Percentiles rank a stretch among this genome's conserved stretches.
phyloP scores from a whole-genome alignment of 225 moss, liverwort and hornwort genomes.

The Sphagnum tenellum region DNA sequence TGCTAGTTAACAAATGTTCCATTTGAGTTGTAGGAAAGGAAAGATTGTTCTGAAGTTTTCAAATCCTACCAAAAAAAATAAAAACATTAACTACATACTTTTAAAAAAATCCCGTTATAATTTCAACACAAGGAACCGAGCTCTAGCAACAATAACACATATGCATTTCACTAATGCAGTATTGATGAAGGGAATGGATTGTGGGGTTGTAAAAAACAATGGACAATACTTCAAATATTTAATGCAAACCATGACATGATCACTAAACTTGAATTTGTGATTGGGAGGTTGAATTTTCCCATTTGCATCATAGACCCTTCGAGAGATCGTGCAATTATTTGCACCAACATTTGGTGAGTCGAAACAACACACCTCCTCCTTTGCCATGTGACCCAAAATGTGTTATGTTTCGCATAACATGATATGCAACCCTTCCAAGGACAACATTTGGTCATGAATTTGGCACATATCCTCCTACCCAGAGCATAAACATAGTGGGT shows the following conservation, averaged over 20 bases:
- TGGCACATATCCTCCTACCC: background rate
- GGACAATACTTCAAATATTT: slow-evolving; percentile 58
- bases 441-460: background rate
- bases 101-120: no score
- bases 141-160: no score
- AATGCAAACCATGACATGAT: slow-evolving; percentile 44
- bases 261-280: slow-evolving; percentile 37
- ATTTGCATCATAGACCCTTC: slow-evolving; percentile 31
- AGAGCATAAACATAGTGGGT: no score
- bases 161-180: no score
- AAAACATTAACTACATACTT: no score
- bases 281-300: slow-evolving; percentile 26
- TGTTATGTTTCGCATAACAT: slow-evolving; percentile 67
- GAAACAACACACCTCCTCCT: slow-evolving; percentile 60
- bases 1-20: slow-evolving; percentile 37
- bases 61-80: background rate
- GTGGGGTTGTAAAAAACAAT: no score
- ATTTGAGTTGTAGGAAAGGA: slow-evolving; percentile 21
- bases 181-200: no score
- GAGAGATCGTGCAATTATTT: slow-evolving; percentile 63
- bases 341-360: slow-evolving; percentile 87
- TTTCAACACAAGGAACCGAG: no score
- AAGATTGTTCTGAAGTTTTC: background rate
- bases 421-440: slow-evolving; percentile 49
- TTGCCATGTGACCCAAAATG: slow-evolving; percentile 64